A percentile compares a stretch with the other conserved stretches of the same genome.
phyloP scores from a whole-genome alignment of 2,329 filamentous ascomycete species.

The Cytospora leucostoma region DNA sequence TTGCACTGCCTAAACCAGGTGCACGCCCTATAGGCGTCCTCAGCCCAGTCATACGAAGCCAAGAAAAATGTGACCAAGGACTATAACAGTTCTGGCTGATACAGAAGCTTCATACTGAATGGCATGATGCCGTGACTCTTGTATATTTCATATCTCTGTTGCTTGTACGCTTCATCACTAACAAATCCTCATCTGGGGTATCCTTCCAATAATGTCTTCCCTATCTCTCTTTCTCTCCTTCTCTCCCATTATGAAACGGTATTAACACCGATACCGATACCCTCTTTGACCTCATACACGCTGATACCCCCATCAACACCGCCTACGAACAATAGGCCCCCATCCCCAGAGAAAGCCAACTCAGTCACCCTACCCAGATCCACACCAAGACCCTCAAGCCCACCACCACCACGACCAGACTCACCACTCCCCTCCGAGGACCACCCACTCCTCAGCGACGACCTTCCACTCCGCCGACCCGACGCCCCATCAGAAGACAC shows the following conservation, averaged over 20 bases:
- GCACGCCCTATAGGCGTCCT: too few relatives aligned
- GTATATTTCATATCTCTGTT: too few relatives aligned
- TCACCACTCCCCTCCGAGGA: conserved; percentile 14
- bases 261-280: conserved; percentile 16
- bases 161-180: too few relatives aligned
- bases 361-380: conserved; percentile 41
- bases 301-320: conserved; percentile 39
- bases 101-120: too few relatives aligned
- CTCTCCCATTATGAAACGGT: neutral
- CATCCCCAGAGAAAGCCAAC: conserved; percentile 42
- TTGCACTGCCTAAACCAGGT: too few relatives aligned
- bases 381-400: conserved; percentile 28
- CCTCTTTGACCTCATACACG: conserved; percentile 41
- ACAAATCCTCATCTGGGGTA: too few relatives aligned
- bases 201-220: too few relatives aligned
- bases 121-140: too few relatives aligned
- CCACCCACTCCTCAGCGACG: conserved; percentile 5
- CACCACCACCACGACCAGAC: neutral
- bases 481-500: neutral
- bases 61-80: too few relatives aligned
- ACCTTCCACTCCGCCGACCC: conserved; percentile 14
- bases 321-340: conserved; percentile 40
- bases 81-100: too few relatives aligned
- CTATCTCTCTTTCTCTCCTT: neutral
- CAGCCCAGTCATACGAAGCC: too few relatives aligned